Conservation (phyloP, 768 basidiomycete genomes). For the Saitozyma sp. region DNA sequence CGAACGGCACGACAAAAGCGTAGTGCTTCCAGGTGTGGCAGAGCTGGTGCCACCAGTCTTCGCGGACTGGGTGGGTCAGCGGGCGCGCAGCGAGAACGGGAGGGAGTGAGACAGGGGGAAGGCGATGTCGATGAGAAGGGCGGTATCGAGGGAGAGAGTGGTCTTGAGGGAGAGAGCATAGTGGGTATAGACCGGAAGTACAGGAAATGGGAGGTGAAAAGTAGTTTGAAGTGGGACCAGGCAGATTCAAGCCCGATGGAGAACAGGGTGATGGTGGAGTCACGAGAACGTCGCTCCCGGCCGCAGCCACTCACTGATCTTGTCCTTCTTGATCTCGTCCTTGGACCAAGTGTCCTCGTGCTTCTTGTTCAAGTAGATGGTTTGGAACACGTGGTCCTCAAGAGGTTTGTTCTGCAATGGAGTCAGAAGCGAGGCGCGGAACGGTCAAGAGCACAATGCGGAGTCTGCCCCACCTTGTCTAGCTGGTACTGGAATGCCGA, state of each 20-base stretch:
- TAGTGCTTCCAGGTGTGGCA: conserved; percentile 49
- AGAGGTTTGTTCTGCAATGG: conserved; percentile 34
- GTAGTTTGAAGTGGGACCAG: too few relatives aligned
- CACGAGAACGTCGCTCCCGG: too few relatives aligned
- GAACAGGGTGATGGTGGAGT: not conserved
- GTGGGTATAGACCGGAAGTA: too few relatives aligned
- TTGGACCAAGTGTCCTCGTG: conserved; percentile 52
- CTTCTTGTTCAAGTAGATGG: conserved; percentile 56
- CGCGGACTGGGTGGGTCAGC: conserved; percentile 32
- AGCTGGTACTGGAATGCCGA: conserved; percentile 51
- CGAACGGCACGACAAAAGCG: conserved; percentile 53
- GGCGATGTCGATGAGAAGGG: too few relatives aligned
- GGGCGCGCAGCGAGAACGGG: not conserved
- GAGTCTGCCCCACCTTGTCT: conserved; percentile 20
- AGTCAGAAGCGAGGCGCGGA: not conserved
- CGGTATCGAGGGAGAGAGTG: too few relatives aligned
- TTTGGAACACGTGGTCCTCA: conserved; percentile 55
- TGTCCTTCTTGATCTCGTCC: conserved; percentile 54
- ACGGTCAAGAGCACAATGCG: not conserved
- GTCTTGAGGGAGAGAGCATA: too few relatives aligned
- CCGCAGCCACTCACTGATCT: conserved; percentile 48
- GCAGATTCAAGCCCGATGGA: too few relatives aligned
- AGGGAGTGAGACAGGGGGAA: too few relatives aligned
- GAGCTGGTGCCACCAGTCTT: conserved; percentile 55
- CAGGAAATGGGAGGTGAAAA: too few relatives aligned